Evolutionary conservation across 306 rosid species (phyloP).

Genomic region (Prunus mume): DNA sequence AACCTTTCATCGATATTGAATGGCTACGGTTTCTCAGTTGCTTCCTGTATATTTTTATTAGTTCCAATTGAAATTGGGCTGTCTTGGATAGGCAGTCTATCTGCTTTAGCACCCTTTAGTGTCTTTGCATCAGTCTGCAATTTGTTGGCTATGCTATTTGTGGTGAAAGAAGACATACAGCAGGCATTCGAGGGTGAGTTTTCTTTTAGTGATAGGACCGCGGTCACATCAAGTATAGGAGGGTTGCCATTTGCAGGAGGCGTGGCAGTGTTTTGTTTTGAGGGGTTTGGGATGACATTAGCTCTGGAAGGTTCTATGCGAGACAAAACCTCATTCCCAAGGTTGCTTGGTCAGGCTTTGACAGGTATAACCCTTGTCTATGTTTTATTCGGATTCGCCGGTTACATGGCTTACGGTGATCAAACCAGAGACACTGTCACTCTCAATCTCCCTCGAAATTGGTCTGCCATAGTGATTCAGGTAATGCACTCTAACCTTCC

Average conservation of each 20-base stretch:
- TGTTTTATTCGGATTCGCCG: constrained; percentile 65
- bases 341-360: constrained; percentile 68
- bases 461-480: constrained; percentile 77
- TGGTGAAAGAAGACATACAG: constrained; percentile 69
- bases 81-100: constrained; percentile 71
- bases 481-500: constrained; percentile 31
- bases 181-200: constrained; percentile 37
- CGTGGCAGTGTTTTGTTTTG: constrained; percentile 80
- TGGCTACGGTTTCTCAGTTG: constrained; percentile 22
- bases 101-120: constrained; percentile 79
- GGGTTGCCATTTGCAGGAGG: constrained; percentile 94
- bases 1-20: constrained; percentile 60
- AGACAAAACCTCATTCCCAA: constrained; percentile 51
- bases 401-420: constrained; percentile 93
- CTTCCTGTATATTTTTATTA: constrained; percentile 52
- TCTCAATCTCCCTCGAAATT: constrained; percentile 80
- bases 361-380: constrained; percentile 68
- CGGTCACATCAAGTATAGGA: constrained; percentile 63
- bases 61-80: constrained; percentile 68
- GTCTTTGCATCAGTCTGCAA: constrained; percentile 82
- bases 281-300: constrained; percentile 88
- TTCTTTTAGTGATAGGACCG: constrained; percentile 58
- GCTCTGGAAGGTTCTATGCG: constrained; percentile 64
- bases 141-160: constrained; percentile 71
- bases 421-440: constrained; percentile 74